Conservation (phyloP, 805 yeast species). For the Barnettozyma pratensis region DNA sequence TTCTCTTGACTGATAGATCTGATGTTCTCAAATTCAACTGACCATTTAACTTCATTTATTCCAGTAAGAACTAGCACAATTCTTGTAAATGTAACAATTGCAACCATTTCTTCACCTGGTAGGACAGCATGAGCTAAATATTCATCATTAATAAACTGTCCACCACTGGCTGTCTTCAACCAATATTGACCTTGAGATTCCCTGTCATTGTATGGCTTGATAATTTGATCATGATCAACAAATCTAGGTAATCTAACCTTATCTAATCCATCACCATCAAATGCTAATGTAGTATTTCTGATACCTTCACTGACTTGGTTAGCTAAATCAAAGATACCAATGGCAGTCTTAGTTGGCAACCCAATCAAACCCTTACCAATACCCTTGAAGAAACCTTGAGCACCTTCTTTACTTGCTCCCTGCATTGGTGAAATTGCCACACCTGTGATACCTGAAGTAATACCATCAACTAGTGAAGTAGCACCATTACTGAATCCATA, state of each 20-base stretch:
- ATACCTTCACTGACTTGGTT: constrained; percentile 92
- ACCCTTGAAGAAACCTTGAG: constrained; percentile 90
- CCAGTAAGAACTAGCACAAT: constrained; percentile 66
- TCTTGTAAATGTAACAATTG: constrained; percentile 67
- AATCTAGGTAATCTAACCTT: constrained; percentile 80
- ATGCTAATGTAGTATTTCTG: constrained; percentile 84
- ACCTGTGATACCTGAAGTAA: constrained; percentile 86
- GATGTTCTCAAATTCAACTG: constrained; percentile 56
- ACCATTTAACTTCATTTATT: constrained; percentile 64
- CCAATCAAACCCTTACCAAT: constrained; percentile 94
- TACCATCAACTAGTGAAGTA: constrained; percentile 77
- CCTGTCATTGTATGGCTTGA: constrained; percentile 69
- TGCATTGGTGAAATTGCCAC: constrained; percentile 85
- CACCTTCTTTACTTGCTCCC: constrained; percentile 86
- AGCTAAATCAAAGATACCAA: constrained; percentile 90
- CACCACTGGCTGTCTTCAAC: constrained; percentile 81
- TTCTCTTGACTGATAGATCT: constrained; percentile 70
- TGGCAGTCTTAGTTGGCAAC: constrained; percentile 93
- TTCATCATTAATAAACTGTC: constrained; percentile 61
- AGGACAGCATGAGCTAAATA: constrained; percentile 84
- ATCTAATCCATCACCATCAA: constrained; percentile 72
- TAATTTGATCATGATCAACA: constrained; percentile 62
- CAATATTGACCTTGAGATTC: constrained; percentile 95
- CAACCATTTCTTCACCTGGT: constrained; percentile 74
- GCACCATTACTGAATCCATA: constrained; percentile 86